phyloP scores from a whole-genome alignment of 106 monocot species.

The Amphibolis antarctica region DNA sequence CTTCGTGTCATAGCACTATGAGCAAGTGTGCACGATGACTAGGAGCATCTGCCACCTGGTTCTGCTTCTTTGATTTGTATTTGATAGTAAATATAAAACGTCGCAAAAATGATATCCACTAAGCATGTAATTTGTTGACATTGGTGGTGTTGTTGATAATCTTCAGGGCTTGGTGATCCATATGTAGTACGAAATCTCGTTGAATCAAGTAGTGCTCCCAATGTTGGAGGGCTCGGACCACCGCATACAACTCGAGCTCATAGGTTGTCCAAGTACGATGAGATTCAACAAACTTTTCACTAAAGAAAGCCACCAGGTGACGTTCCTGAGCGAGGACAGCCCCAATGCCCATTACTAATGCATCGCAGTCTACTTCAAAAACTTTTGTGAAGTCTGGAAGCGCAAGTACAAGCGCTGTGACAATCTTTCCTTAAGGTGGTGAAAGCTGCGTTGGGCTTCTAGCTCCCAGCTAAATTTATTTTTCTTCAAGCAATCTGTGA shows the following conservation, averaged over 20 bases:
- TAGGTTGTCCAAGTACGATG: background rate
- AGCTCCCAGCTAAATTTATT: background rate
- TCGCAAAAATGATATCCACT: background rate
- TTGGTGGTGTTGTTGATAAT: background rate
- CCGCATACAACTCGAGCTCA: conserved; percentile 1
- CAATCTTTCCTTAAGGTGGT: background rate
- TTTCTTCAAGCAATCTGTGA: conserved; percentile 1
- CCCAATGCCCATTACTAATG: background rate
- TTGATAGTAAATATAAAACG: background rate
- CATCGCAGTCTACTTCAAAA: conserved; percentile 3
- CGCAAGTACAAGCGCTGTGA: background rate
- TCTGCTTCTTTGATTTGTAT: background rate
- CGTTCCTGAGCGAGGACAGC: background rate
- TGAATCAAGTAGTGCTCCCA: conserved; percentile 1
- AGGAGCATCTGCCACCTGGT: background rate
- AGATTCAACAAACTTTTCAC: background rate
- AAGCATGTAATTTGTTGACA: background rate
- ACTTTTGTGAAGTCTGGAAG: background rate
- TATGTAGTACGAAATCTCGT: background rate
- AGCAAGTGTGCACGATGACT: background rate
- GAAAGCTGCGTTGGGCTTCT: background rate
- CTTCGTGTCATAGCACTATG: background rate
- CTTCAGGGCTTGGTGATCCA: background rate
- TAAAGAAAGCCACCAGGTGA: background rate
- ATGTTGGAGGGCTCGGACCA: background rate